Evolutionary conservation across 2,329 filamentous ascomycete genomes (phyloP), one percentile per base, ranked within the genome.

Genomic region (Sporothrix phasma): DNA sequence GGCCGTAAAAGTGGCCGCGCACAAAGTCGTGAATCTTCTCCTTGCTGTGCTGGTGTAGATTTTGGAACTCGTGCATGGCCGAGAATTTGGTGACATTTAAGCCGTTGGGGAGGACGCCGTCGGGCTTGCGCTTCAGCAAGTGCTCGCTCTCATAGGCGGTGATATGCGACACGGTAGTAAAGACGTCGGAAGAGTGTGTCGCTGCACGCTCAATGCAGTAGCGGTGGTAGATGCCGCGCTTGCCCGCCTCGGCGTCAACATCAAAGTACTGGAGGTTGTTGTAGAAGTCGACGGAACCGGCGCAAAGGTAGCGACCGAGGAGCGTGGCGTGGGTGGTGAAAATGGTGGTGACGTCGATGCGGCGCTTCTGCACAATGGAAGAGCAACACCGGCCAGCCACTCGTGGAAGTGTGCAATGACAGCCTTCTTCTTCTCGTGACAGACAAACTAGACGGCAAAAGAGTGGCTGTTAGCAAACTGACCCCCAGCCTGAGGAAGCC

Each of bases 341-440:
- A 75, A 97, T 97, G 69, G 94, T 97, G 19, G 94, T 97, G 60
- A 97, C 84, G 73, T 97, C 94, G 76, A 97, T 97, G 72, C 89
- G 89, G 67, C 94, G 87, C 82, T 90, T 96, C 80, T 96, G 78
- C 87, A 88, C 69, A 97, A 83, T 29, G 94, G 94, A 39, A 97
- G 81, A 60, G 90, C 93, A 59, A 97, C 94, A 76, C 93, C 94
- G 11, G 94, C 88, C 63, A 99, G 84, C 94, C 94, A 99, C 77
- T 99, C 94, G 80, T 99, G 94, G 80, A 97, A 97, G 76, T 99
- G 94, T 64, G 92, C 94, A 75, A 97, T 94, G 68, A 99, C 91
- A 3, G 94, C 94, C 72, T 86, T 89, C 69, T 87, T 88, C 77
- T 90, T 94, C 77, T 97, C 93, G 74, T 96, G 92, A 72, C 88